Conservation (phyloP, 108 stramenopile species). For the Schizochytrium sp. region DNA sequence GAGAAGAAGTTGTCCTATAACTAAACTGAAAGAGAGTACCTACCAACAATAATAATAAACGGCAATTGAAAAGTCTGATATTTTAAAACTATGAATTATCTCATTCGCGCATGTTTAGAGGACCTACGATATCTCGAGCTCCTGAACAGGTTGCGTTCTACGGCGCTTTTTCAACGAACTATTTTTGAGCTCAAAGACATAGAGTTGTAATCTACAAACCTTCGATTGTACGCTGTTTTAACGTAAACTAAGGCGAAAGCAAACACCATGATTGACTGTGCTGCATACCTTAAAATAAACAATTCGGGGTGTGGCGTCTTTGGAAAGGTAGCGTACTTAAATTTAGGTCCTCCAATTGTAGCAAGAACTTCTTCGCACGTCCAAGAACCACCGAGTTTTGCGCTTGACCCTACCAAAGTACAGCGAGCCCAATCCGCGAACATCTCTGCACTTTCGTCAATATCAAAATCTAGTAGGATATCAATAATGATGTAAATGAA, state of each 20-base stretch:
- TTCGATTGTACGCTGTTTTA: neutral
- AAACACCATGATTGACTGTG: neutral
- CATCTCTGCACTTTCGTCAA: neutral
- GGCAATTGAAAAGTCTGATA: no score
- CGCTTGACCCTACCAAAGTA: neutral
- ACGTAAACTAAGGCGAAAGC: neutral
- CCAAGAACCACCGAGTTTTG: neutral
- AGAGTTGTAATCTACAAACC: neutral
- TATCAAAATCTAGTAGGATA: neutral
- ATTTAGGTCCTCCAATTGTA: neutral
- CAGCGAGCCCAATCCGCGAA: slow-evolving; percentile 22
- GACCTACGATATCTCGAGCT: no score
- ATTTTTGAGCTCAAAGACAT: neutral
- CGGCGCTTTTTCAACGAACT: neutral
- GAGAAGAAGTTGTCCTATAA: no score
- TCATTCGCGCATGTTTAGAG: no score
- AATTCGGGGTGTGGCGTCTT: neutral
- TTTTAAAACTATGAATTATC: no score
- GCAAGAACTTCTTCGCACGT: neutral
- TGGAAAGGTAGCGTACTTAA: neutral
- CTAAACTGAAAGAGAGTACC: no score
- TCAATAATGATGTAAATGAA: neutral
- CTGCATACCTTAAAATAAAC: no score
- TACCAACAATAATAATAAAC: no score
- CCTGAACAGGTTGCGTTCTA: no score